Percentiles rank a stretch among this genome's conserved stretches.
Evolutionary conservation across 2,329 filamentous ascomycete genomes (phyloP).

Genomic region (Reticulascus tulasneorum): DNA sequence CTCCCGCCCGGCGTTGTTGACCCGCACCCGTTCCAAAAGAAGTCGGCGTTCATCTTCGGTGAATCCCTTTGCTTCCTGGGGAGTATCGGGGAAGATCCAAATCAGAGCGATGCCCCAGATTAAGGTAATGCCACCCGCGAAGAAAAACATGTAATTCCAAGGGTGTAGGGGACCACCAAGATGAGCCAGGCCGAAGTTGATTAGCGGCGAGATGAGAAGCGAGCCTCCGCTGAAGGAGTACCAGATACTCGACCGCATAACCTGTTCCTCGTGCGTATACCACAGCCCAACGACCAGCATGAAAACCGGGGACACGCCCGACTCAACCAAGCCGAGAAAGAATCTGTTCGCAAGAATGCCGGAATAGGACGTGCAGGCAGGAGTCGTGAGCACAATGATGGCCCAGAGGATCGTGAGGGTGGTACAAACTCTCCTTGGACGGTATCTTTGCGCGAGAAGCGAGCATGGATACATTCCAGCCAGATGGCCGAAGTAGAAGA

Average conservation of each 20-base stretch:
- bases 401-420: slow-evolving; percentile 27
- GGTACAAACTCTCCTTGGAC: slow-evolving; percentile 24
- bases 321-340: slow-evolving; percentile 32
- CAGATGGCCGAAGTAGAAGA: slow-evolving; percentile 30
- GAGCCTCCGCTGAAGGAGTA: slow-evolving; percentile 34
- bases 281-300: slow-evolving; percentile 33
- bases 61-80: slow-evolving; percentile 24
- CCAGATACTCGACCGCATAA: slow-evolving; percentile 30
- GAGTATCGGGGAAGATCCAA: slow-evolving; percentile 24
- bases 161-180: slow-evolving; percentile 21
- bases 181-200: slow-evolving; percentile 30
- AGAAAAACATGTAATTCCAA: slow-evolving; percentile 32
- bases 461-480: slow-evolving; percentile 26
- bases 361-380: slow-evolving; percentile 25
- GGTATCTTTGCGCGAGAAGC: slow-evolving; percentile 23
- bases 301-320: slow-evolving; percentile 27
- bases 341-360: slow-evolving; percentile 31
- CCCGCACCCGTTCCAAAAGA: slow-evolving; percentile 20
- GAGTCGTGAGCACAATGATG: slow-evolving; percentile 24
- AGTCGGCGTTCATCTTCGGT: slow-evolving; percentile 22
- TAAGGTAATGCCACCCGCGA: slow-evolving; percentile 26
- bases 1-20: slow-evolving; percentile 23
- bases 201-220: slow-evolving; percentile 26
- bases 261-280: slow-evolving; percentile 34
- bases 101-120: slow-evolving; percentile 21